Evolutionary conservation across 805 yeast species (phyloP), one percentile per base, ranked within the genome.

Genomic region (Blastobotrys peoriensis): DNA sequence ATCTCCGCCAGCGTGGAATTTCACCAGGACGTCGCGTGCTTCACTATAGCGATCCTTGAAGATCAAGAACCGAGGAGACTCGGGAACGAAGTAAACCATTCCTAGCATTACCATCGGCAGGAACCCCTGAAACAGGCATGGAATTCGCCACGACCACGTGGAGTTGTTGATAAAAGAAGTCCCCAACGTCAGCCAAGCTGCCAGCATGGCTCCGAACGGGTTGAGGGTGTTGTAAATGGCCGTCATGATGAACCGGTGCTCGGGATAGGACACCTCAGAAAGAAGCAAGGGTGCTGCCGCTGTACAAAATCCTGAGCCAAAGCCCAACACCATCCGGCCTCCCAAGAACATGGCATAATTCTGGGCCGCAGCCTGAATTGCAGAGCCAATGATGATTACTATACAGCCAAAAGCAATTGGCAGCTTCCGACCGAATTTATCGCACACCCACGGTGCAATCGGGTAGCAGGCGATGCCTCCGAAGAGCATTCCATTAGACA

Each of bases 1-100:
- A 21, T 50, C 49, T 15, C 50, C 50, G 8, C 36, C 41, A 20
- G 48, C 52, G 39, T 50, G 54, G 34, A 37, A 43, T 37, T 43
- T 45, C 41, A 45, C 43, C 6, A 50, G 43, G 18, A 50, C 72
- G 45, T 72, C 76, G 42, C 56, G 50, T n/a, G 60, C 63, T 43
- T 59, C 61, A 64, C 64, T 54, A 70, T 70, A 48, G 63, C 71
- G 49, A 59, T 83, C 83, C 52, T 81, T 79, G 55, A 78, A 78
- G 4, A 89, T 86, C 57, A 76, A 79, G 65, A 73, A 89, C 47
- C 96, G 71, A 0, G 96, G 96, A 33, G 89, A 79, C 63, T 89
- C 97, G 5, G 41, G 41, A n/a, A 38, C 65, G 36, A 78, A 74
- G 36, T 76, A 56, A 34, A 69, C 59, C 22, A 70, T 66, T 15